Conservation (phyloP, 768 basidiomycete genomes). For the Amanita pseudoporphyria region DNA sequence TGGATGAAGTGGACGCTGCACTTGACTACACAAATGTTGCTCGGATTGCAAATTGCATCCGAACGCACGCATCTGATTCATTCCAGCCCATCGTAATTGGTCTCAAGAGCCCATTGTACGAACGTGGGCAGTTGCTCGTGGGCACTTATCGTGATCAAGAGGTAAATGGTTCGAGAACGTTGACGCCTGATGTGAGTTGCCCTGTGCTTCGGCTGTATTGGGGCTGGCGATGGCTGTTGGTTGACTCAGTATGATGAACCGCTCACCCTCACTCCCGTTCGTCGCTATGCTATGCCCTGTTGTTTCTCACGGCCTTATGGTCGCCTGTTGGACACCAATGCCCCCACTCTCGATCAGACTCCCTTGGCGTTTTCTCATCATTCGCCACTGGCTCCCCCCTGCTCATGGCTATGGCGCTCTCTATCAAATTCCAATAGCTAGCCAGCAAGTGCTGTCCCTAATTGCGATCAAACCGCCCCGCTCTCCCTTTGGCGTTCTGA, state of each 20-base stretch:
- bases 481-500: too few relatives aligned
- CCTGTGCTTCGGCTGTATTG: background rate
- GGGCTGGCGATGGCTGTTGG: background rate
- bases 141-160: conserved; percentile 95
- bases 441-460: too few relatives aligned
- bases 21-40: conserved; percentile 98
- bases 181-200: conserved; percentile 78
- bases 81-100: conserved; percentile 99
- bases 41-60: conserved; percentile 90
- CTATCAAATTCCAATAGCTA: too few relatives aligned
- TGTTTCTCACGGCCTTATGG: too few relatives aligned
- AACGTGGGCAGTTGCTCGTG: conserved; percentile 81
- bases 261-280: too few relatives aligned
- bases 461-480: too few relatives aligned
- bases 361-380: too few relatives aligned
- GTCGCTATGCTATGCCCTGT: too few relatives aligned
- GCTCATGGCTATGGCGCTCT: too few relatives aligned
- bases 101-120: conserved; percentile 88
- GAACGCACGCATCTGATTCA: conserved; percentile 66
- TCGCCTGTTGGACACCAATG: too few relatives aligned
- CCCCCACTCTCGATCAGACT: too few relatives aligned
- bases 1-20: conserved; percentile 98
- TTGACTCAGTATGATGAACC: conserved; percentile 4
- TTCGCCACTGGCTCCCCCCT: too few relatives aligned
- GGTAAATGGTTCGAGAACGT: conserved; percentile 81